A percentile compares a stretch with the other conserved stretches of the same genome.
phyloP scores from a whole-genome alignment of 345 rosid species.

The Crucihimalaya himalaica region DNA sequence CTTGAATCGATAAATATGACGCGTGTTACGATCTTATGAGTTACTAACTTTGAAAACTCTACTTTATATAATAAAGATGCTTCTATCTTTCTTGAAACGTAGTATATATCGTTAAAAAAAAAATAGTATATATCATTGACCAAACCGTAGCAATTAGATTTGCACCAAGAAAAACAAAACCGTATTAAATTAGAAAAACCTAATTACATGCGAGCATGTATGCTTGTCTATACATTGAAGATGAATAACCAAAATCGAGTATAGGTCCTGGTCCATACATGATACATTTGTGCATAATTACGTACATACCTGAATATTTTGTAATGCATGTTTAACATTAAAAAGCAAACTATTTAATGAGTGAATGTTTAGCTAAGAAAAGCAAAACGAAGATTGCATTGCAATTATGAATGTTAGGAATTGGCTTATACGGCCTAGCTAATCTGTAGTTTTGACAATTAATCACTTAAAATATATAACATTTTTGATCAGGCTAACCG shows the following conservation, averaged over 20 bases:
- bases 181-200: neutral
- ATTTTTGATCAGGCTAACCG: neutral
- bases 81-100: too few relatives aligned
- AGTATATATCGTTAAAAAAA: too few relatives aligned
- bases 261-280: neutral
- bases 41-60: too few relatives aligned
- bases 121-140: neutral
- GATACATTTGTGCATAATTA: neutral
- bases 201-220: neutral
- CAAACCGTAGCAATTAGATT: neutral
- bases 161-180: too few relatives aligned
- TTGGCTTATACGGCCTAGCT: neutral
- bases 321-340: neutral
- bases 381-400: neutral
- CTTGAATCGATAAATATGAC: too few relatives aligned
- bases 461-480: neutral
- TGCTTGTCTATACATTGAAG: neutral
- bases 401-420: neutral
- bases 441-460: neutral
- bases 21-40: too few relatives aligned
- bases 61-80: too few relatives aligned
- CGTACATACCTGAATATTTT: neutral
- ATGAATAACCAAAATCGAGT: neutral
- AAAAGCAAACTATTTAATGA: too few relatives aligned
- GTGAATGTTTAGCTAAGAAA: neutral